Percentiles rank a stretch among this genome's conserved stretches.
phyloP scores from a whole-genome alignment of 352 stramenopile species.

The Globisporangium radiosum region DNA sequence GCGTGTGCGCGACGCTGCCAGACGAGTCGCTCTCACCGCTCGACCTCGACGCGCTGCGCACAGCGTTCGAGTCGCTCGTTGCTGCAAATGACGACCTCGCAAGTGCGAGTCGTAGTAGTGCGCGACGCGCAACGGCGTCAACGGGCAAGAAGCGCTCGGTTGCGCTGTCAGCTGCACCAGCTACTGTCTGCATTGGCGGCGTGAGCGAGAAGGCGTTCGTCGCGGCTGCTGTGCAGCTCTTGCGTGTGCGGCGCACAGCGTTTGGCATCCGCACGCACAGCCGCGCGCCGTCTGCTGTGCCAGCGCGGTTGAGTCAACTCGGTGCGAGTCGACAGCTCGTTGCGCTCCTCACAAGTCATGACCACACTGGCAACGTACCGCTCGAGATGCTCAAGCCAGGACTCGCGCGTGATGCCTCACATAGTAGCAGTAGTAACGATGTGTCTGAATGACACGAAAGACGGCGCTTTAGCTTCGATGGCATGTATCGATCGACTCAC shows the following conservation, averaged over 20 bases:
- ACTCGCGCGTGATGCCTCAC: constrained; percentile 11
- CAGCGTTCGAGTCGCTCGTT: constrained; percentile 26
- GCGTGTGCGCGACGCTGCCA: constrained; percentile 26
- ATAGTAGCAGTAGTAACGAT: neutral
- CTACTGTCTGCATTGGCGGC: constrained; percentile 22
- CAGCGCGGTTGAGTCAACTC: neutral
- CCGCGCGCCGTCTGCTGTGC: constrained; percentile 9
- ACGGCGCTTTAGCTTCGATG: too few species aligned
- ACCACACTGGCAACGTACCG: constrained; percentile 11
- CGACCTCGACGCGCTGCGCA: constrained; percentile 36
- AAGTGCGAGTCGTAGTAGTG: neutral
- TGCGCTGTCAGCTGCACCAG: neutral
- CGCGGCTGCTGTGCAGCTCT: constrained; percentile 37
- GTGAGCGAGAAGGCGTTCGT: constrained; percentile 64
- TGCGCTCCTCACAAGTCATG: constrained; percentile 2
- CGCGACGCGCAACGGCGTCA: constrained; percentile 3
- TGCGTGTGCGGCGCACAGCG: constrained; percentile 33
- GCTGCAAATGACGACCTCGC: constrained; percentile 25
- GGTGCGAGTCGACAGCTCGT: neutral
- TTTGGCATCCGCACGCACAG: constrained; percentile 49
- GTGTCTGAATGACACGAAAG: too few species aligned
- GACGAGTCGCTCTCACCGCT: constrained; percentile 32
- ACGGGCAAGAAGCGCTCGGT: constrained; percentile 6
- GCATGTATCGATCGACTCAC: too few species aligned
- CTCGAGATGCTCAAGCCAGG: constrained; percentile 35